Base-by-base conservation (phyloP, 106 monocot species). In the Dioscorea dumetorum region DNA sequence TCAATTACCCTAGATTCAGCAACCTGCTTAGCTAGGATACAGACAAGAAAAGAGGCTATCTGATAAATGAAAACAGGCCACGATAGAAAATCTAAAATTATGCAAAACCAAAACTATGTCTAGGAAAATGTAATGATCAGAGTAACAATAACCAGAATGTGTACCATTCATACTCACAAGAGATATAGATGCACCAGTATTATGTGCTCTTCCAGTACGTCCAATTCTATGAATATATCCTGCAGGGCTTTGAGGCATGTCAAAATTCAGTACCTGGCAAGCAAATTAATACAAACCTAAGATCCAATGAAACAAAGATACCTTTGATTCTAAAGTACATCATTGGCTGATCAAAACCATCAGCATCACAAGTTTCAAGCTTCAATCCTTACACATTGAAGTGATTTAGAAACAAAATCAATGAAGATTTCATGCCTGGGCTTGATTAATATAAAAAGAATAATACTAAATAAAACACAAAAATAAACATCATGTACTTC, bases 201-300 rank as follows among this genome's bases (percentile, higher is more conserved):
- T 88, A 56, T 80, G 77, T 58, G 88, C 95, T 71, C 95, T 80
- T 21, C 95, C 91, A 23, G 95, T 95, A 51, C 95, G 88, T 52
- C 95, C 95, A 74, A 95, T 80, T 49, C 95, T 83, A 50, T 95
- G 95, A 35, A 95, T 79, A 74, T 95, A 95, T 64, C 91, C 95
- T 64, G 88, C 81, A 50, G 85, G 65, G 57, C 57, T 77, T 71
- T 70, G 66, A 17, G 95, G 91, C 95, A 95, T 95, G 59, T 88
- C 91, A 76, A 81, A 83, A 80, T 95, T 95, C 71, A 95, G 66
- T 51, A 95, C 95, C 95, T 95, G 72, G 16, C 23, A 67, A 63
- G 50, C 24, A 24, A 18, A 24, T 32, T 17, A 34, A 31, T 16
- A 62, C 4, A 71, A 11, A 33, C 33, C 14, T 21, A 11, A 62